These are phyloP conservation scores for Tylopilus intermedius DNA, from an alignment of 768 basidiomycete species.

Conservation along the genomic window DNA sequence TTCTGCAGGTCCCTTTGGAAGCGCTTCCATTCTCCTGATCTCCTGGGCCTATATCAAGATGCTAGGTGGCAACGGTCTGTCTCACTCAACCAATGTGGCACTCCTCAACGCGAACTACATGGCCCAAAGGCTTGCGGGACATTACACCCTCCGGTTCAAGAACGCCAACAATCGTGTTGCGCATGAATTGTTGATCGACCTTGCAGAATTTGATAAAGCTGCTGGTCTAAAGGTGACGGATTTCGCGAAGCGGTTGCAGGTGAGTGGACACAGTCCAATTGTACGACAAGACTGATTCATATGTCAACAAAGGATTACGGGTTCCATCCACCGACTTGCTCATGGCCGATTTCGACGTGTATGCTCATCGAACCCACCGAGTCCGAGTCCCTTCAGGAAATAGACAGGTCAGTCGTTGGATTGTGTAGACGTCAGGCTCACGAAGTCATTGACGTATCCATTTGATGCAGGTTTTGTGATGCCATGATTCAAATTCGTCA, in stretches of 20 bases:
- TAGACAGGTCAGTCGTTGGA: conserved; percentile 59
- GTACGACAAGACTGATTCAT: not conserved
- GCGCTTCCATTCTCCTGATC: conserved; percentile 90
- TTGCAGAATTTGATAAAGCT: conserved; percentile 89
- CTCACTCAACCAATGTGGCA: conserved; percentile 79
- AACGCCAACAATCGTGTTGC: conserved; percentile 91
- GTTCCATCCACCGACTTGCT: conserved; percentile 96
- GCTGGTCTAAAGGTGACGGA: conserved; percentile 91
- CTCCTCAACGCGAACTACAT: conserved; percentile 97
- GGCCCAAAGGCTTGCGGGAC: conserved; percentile 76
- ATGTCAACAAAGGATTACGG: conserved; percentile 65
- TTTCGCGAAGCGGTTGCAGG: conserved; percentile 94
- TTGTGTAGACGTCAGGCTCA: not conserved
- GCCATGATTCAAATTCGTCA: conserved; percentile 95
- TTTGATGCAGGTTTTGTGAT: conserved; percentile 75
- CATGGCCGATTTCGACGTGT: conserved; percentile 95
- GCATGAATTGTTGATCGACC: conserved; percentile 91
- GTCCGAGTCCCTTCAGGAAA: conserved; percentile 88
- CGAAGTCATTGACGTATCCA: not conserved
- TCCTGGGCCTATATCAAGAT: conserved; percentile 99
- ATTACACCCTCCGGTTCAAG: conserved; percentile 85
- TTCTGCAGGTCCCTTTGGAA: conserved; percentile 89
- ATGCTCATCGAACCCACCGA: conserved; percentile 99
- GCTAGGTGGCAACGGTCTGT: conserved; percentile 92
- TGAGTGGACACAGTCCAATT: conserved; percentile 23